Conservation (phyloP, 345 rosid species). For the Clarkia xantiana region DNA sequence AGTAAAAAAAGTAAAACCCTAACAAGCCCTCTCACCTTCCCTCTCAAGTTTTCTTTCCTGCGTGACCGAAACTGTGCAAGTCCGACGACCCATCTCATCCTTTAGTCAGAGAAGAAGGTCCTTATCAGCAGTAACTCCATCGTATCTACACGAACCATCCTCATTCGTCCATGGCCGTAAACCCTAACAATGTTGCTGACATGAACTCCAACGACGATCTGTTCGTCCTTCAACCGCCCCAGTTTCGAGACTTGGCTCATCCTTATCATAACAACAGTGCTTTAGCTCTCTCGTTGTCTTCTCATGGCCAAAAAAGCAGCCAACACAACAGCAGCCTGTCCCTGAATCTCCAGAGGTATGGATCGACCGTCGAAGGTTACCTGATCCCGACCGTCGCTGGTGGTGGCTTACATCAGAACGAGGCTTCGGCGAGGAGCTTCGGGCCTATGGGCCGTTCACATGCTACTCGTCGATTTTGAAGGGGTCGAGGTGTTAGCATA, state of each 20-base stretch:
- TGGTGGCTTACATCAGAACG: conserved; percentile 5
- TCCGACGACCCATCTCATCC: conserved; percentile 11
- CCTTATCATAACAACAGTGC: conserved; percentile 1
- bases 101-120: conserved; percentile 30
- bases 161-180: conserved; percentile 24
- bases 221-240: conserved; percentile 19
- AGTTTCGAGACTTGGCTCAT: conserved; percentile 31
- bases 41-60: too few species aligned
- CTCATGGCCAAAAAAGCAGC: conserved; percentile 20
- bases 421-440: conserved; percentile 20
- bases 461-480: conserved; percentile 68
- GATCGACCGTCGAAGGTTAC: conserved; percentile 21
- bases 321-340: conserved; percentile 19
- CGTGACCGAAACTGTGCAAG: not conserved
- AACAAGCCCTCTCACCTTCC: too few species aligned
- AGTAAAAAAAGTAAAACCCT: too few species aligned
- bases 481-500: conserved; percentile 76
- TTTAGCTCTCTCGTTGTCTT: conserved; percentile 56
- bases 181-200: conserved; percentile 36
- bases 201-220: conserved; percentile 11
- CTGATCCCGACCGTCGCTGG: conserved; percentile 16
- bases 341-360: conserved; percentile 30
- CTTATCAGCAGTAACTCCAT: conserved; percentile 14
- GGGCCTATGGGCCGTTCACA: conserved; percentile 66
- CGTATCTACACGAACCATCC: conserved; percentile 22